Evolutionary conservation across 768 basidiomycete genomes (phyloP).

Genomic region (Sporobolomyces pararoseus): DNA sequence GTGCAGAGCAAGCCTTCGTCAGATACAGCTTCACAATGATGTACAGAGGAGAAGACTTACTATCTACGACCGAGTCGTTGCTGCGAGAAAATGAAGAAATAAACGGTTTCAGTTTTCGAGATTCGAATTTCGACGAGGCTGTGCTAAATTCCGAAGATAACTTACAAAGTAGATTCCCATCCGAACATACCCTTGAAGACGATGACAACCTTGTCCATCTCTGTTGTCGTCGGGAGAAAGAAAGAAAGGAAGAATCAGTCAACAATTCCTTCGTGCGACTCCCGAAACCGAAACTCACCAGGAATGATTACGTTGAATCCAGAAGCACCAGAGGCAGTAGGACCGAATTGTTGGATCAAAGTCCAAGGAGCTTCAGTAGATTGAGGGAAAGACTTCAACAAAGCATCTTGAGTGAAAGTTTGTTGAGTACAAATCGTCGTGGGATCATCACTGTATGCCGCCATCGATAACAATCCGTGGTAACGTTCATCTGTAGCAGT

Average conservation of each 20-base stretch:
- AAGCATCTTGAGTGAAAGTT: constrained; percentile 29
- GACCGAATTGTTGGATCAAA: constrained; percentile 34
- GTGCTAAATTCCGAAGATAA: no score
- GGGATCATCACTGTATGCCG: constrained; percentile 38
- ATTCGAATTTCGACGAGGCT: neutral
- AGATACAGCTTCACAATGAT: neutral
- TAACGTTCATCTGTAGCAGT: constrained; percentile 6
- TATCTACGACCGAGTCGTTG: constrained; percentile 26
- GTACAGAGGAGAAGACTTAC: neutral
- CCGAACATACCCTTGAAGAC: constrained; percentile 43
- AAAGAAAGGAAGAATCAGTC: no score
- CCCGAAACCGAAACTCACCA: constrained; percentile 11
- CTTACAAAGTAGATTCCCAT: constrained; percentile 37
- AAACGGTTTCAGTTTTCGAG: neutral
- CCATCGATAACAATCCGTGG: constrained; percentile 37
- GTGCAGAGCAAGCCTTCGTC: neutral
- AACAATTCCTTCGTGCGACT: neutral
- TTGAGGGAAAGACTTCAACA: constrained; percentile 39
- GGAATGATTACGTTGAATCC: constrained; percentile 42
- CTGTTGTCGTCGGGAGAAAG: neutral
- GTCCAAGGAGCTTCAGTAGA: constrained; percentile 39
- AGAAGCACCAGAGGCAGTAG: constrained; percentile 34
- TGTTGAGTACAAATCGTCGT: constrained; percentile 36
- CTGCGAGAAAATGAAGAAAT: constrained; percentile 12
- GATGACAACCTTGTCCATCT: constrained; percentile 45